These are phyloP conservation scores for Gloeophyllum trabeum DNA, from an alignment of 768 basidiomycete species.

Conservation along the genomic window DNA sequence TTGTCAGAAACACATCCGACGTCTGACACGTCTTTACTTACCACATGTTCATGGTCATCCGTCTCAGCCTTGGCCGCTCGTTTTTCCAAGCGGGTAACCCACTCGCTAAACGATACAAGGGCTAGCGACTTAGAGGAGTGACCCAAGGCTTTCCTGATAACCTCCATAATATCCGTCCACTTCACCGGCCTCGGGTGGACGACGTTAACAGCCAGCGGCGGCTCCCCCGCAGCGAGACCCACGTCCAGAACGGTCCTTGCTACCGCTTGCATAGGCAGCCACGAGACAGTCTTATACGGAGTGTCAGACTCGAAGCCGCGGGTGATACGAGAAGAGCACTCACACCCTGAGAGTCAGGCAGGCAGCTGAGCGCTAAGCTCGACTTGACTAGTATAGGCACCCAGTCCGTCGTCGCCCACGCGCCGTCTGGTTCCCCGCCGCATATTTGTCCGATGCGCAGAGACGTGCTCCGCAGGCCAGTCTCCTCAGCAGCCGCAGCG, in stretches of 20 bases:
- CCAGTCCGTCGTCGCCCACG: conserved; percentile 19
- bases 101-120: conserved; percentile 1
- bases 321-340: neutral
- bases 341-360: conserved; percentile 7
- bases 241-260: conserved; percentile 21
- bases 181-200: conserved; percentile 24
- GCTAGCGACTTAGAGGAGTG: conserved; percentile 8
- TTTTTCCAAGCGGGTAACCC: neutral
- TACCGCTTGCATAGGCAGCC: conserved; percentile 25
- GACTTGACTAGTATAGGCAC: conserved; percentile 17
- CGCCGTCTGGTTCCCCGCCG: no score
- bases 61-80: neutral
- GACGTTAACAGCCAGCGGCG: conserved; percentile 20
- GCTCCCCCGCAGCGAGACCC: conserved; percentile 11
- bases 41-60: no score
- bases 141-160: conserved; percentile 11
- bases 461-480: conserved; percentile 18
- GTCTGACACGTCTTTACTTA: no score
- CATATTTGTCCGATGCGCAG: conserved; percentile 22
- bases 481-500: neutral
- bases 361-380: conserved; percentile 8
- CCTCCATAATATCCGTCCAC: conserved; percentile 17
- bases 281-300: conserved; percentile 19
- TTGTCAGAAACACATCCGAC: no score
- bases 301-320: no score